Evolutionary conservation across 2,329 filamentous ascomycete genomes (phyloP), one percentile per base, ranked within the genome.

Genomic region (Gaeumannomyces sp.): DNA sequence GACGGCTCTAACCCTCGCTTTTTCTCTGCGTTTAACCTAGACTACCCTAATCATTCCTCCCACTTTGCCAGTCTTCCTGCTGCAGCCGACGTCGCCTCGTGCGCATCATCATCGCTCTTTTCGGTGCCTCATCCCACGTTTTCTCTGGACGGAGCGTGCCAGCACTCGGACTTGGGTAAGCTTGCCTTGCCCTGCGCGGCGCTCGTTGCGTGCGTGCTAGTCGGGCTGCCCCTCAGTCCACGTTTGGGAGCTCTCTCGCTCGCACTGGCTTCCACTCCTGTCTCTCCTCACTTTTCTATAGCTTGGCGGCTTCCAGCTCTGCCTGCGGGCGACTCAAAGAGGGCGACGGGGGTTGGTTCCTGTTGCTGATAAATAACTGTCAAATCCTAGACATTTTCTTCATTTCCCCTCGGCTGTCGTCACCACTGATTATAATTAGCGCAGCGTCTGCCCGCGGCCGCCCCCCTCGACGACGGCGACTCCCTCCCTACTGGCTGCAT

Each of bases 351-450:
- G n/a, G 45, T 25, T 53, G 45, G 45, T 53, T 53, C 45, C 45
- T 53, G 22, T 11, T 53, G 45, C 45, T 53, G 45, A 53, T 53
- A 53, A 53, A 53, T 53, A 53, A n/a, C 45, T 53, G 22, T 22
- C 45, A 53, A 53, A 53, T 53, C 45, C 45, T 53, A 53, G 45
- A 53, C 45, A 53, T 50, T 53, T 53, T n/a, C 6, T 53, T 53
- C 7, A 11, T 11, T 53, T 7, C 45, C 45, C 45, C 45, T 50
- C 16, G 1, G 8, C 45, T 53, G 45, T 53, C 45, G 45, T 53
- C 45, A 53, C 45, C 22, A 25, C 45, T n/a, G 45, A 53, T 53
- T 53, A 53, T 53, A 53, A 53, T 53, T 53, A 53, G 45, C 45
- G 13, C n/a, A 6, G 45, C 45, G 14, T 2, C 38, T 22, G 19